These are phyloP conservation scores for Schrenkiella parvula DNA, from an alignment of 345 rosid species.

Conservation along the genomic window DNA sequence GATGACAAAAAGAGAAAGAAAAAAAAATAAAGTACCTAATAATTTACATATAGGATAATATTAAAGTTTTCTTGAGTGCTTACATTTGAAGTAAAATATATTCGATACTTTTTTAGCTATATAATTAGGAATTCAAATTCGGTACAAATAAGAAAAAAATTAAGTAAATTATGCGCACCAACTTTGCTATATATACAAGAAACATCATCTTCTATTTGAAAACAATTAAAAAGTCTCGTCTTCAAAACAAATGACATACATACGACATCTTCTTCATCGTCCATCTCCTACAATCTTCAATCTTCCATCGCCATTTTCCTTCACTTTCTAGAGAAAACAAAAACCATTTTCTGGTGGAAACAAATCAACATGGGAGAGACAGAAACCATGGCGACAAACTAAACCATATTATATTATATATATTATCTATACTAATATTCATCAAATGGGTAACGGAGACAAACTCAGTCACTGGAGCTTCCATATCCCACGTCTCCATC, in stretches of 20 bases:
- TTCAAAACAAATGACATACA: slow-evolving; percentile 21
- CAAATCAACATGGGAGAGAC: slow-evolving; percentile 27
- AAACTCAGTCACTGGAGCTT: slow-evolving; percentile 31
- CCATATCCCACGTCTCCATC: slow-evolving; percentile 27
- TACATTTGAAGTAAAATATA: slow-evolving; percentile 15
- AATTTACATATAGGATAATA: not conserved
- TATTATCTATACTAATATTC: not conserved
- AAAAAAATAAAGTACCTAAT: not conserved
- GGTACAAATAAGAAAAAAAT: not conserved
- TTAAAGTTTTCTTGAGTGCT: slow-evolving; percentile 19
- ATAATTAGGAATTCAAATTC: not conserved
- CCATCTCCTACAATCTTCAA: slow-evolving; percentile 17
- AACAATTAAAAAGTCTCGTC: slow-evolving; percentile 11
- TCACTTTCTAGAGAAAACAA: slow-evolving; percentile 22
- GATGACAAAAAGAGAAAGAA: slow-evolving; percentile 13
- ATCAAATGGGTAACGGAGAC: slow-evolving; percentile 24
- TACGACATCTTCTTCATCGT: slow-evolving; percentile 6
- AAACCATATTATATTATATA: slow-evolving; percentile 3
- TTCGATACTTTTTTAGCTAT: not conserved
- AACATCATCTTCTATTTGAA: not conserved
- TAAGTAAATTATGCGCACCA: not conserved
- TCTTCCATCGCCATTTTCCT: slow-evolving; percentile 14
- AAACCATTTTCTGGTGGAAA: slow-evolving; percentile 1
- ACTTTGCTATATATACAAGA: slow-evolving; percentile 30
- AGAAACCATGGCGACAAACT: slow-evolving; percentile 33